These are phyloP conservation scores for Entophlyctis luteolus DNA, from an alignment of 192 early-diverging fungal species.

Conservation along the genomic window DNA sequence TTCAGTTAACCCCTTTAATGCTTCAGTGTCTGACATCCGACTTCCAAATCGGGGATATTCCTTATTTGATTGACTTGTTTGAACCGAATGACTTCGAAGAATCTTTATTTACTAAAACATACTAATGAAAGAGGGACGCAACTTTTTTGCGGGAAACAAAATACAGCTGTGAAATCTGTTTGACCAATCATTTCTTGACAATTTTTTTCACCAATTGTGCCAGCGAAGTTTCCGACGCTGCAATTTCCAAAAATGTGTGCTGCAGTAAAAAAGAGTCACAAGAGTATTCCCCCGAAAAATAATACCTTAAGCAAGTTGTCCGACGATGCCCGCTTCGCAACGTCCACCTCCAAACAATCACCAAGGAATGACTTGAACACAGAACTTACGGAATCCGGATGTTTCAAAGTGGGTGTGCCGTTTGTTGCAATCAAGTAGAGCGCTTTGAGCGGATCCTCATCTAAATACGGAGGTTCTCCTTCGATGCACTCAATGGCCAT, in stretches of 20 bases:
- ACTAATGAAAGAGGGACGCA: too few relatives aligned
- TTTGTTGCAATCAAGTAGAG: constrained; percentile 77
- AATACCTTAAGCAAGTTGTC: constrained; percentile 70
- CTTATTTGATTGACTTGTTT: too few relatives aligned
- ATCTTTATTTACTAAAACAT: too few relatives aligned
- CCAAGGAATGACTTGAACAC: constrained; percentile 89
- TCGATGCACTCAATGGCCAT: constrained; percentile 60
- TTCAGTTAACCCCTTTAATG: too few relatives aligned
- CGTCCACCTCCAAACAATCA: constrained; percentile 85
- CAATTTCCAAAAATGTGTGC: constrained; percentile 83
- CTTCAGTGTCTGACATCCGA: too few relatives aligned
- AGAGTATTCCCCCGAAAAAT: background rate
- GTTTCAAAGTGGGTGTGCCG: constrained; percentile 85
- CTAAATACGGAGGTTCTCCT: constrained; percentile 60
- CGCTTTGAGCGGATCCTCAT: constrained; percentile 82
- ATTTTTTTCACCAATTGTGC: constrained; percentile 70
- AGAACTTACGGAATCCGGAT: constrained; percentile 74
- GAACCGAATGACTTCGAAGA: too few relatives aligned
- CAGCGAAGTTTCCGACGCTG: constrained; percentile 73
- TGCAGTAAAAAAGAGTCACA: constrained; percentile 22
- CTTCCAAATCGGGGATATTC: too few relatives aligned
- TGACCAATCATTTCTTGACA: constrained; percentile 37
- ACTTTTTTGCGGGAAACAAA: too few relatives aligned
- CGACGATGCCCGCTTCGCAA: constrained; percentile 72
- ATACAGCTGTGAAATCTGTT: too few relatives aligned